phyloP scores from a whole-genome alignment of 768 basidiomycete species.

The Amanita exitialis region DNA sequence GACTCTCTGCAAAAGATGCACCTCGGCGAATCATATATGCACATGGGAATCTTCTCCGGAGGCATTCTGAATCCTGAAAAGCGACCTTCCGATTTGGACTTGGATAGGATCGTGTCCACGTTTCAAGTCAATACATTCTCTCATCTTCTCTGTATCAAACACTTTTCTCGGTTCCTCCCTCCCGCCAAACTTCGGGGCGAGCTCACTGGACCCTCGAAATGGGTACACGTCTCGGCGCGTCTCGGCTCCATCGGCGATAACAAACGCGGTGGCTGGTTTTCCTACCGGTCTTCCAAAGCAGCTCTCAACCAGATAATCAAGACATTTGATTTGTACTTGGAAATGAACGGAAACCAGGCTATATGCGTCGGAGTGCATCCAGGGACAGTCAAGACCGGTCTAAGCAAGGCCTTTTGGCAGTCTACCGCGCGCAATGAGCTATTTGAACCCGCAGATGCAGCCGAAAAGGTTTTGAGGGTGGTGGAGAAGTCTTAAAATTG shows the following conservation, averaged over 20 bases:
- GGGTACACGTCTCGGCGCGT: slow-evolving; percentile 52
- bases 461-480: slow-evolving; percentile 34
- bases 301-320: slow-evolving; percentile 55
- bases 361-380: slow-evolving; percentile 50
- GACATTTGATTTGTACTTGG: slow-evolving; percentile 46
- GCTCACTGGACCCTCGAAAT: slow-evolving; percentile 30
- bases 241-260: slow-evolving; percentile 54
- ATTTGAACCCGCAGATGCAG: slow-evolving; percentile 43
- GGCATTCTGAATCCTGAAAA: slow-evolving; percentile 49
- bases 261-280: slow-evolving; percentile 49
- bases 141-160: slow-evolving; percentile 51
- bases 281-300: slow-evolving; percentile 49
- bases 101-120: slow-evolving; percentile 26
- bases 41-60: slow-evolving; percentile 46
- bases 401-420: slow-evolving; percentile 45
- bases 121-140: slow-evolving; percentile 53
- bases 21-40: slow-evolving; percentile 29
- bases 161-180: slow-evolving; percentile 51
- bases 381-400: slow-evolving; percentile 49
- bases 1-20: slow-evolving; percentile 18
- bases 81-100: slow-evolving; percentile 36
- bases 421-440: slow-evolving; percentile 24
- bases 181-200: slow-evolving; percentile 12
- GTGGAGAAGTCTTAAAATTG: slow-evolving; percentile 26
- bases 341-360: slow-evolving; percentile 33